These are phyloP conservation scores for Nannochloris sp. DNA, from an alignment of 139 green algal genomes.

Conservation along the genomic window DNA sequence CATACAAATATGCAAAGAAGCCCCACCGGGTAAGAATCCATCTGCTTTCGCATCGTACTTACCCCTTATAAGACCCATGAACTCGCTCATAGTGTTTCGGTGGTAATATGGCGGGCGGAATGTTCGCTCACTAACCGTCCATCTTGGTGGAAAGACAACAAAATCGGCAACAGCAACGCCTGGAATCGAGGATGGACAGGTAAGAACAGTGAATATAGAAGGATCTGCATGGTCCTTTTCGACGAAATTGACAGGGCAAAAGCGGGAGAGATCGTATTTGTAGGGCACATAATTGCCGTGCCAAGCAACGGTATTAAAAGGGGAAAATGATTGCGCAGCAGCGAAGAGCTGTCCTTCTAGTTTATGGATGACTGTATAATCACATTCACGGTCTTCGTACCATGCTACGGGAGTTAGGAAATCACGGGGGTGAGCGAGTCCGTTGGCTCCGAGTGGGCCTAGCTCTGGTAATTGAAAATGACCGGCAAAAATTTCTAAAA, in stretches of 20 bases:
- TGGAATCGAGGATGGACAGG: conserved; percentile 51
- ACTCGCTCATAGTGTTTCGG: conserved; percentile 88
- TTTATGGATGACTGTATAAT: conserved; percentile 77
- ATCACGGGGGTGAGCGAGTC: conserved; percentile 79
- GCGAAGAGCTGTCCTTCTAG: conserved; percentile 80
- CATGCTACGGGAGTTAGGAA: conserved; percentile 77
- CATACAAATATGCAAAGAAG: conserved; percentile 80
- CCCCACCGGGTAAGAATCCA: conserved; percentile 70
- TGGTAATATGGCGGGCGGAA: conserved; percentile 93
- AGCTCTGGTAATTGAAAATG: conserved; percentile 90
- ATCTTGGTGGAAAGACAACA: conserved; percentile 90
- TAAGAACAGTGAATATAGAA: conserved; percentile 94
- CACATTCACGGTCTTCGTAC: conserved; percentile 63
- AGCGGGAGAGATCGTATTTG: conserved; percentile 63
- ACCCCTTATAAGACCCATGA: conserved; percentile 90
- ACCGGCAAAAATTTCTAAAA: conserved; percentile 82
- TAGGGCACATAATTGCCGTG: conserved; percentile 74
- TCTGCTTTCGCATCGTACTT: conserved; percentile 80
- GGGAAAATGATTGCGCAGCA: conserved; percentile 70
- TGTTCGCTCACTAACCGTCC: conserved; percentile 83
- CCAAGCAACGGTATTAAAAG: conserved; percentile 94
- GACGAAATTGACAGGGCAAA: conserved; percentile 72
- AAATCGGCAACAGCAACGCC: conserved; percentile 83
- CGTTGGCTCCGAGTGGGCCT: conserved; percentile 88
- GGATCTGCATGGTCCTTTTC: conserved; percentile 80